These are phyloP conservation scores for Lentinula novae-zelandiae DNA, from an alignment of 1,284 basidiomycete species.

Conservation along the genomic window DNA sequence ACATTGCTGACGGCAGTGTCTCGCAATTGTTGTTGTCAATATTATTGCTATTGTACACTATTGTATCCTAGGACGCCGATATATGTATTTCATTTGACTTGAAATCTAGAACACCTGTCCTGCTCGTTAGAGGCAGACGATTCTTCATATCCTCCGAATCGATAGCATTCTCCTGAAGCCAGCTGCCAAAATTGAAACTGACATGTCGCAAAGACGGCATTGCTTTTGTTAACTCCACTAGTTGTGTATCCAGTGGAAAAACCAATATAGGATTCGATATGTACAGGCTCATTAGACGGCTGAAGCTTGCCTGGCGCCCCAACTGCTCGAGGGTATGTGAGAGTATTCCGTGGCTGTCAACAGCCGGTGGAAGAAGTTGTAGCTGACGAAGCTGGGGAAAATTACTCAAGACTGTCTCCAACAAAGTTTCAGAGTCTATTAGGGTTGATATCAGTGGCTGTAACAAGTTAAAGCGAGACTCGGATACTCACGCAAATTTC, in stretches of 20 bases:
- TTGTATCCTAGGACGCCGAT: neutral
- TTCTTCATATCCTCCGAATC: neutral
- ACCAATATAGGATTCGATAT: neutral
- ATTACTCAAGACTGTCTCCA: neutral
- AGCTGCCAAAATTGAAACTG: conserved; percentile 3
- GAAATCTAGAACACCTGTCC: neutral
- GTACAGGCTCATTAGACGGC: neutral
- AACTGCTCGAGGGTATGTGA: neutral
- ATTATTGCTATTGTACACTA: neutral
- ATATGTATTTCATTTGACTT: neutral
- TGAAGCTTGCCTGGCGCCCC: neutral
- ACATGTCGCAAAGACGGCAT: neutral
- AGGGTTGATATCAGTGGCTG: neutral
- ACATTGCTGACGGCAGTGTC: neutral
- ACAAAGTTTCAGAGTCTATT: neutral
- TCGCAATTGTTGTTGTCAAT: too few relatives aligned
- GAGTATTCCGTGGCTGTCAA: neutral
- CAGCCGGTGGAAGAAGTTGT: neutral
- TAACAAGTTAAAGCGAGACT: neutral
- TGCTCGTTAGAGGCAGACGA: neutral
- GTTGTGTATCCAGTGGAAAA: neutral
- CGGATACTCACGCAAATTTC: neutral
- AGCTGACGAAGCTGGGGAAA: neutral
- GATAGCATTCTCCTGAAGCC: neutral
- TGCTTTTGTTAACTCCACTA: neutral